Conservation (phyloP, 31 red algal genomes). For the Odonthalia washingtoniensis region DNA sequence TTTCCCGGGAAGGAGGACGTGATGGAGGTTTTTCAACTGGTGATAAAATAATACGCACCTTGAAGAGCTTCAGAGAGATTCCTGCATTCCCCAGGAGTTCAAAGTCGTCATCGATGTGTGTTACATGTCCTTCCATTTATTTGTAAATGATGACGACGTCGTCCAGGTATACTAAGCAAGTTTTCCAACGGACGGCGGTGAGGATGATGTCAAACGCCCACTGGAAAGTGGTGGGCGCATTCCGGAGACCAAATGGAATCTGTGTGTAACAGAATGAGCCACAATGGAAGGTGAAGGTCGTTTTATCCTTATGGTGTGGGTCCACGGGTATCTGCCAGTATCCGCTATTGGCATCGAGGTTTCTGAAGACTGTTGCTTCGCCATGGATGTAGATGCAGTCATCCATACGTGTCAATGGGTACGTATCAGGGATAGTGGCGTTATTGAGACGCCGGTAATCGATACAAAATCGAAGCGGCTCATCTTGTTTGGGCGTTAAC, state of each 20-base stretch:
- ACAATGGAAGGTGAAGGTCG: conserved; percentile 25
- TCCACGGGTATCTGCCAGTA: conserved; percentile 61
- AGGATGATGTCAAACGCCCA: conserved; percentile 39
- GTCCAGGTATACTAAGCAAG: conserved; percentile 47
- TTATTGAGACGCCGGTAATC: no score
- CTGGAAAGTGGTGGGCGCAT: conserved; percentile 48
- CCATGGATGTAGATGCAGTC: no score
- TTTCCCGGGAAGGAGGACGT: conserved; percentile 2
- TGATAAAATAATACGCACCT: conserved; percentile 27
- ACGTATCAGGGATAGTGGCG: no score
- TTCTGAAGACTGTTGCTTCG: no score
- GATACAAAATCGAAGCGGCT: no score
- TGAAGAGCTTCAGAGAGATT: conserved; percentile 24
- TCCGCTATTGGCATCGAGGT: conserved; percentile 51
- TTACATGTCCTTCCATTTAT: conserved; percentile 15
- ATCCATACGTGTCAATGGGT: no score
- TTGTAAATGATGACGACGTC: conserved; percentile 46
- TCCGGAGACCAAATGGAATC: conserved; percentile 40
- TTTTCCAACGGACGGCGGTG: conserved; percentile 1
- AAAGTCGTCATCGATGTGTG: conserved; percentile 13
- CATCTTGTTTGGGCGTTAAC: no score
- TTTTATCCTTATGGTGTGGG: conserved; percentile 27
- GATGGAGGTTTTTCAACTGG: conserved; percentile 30
- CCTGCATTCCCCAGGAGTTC: conserved; percentile 2
- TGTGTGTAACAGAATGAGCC: conserved; percentile 21